Conservation (phyloP, 2,329 filamentous ascomycete genomes). For the Thermothelomyces thermophilus region DNA sequence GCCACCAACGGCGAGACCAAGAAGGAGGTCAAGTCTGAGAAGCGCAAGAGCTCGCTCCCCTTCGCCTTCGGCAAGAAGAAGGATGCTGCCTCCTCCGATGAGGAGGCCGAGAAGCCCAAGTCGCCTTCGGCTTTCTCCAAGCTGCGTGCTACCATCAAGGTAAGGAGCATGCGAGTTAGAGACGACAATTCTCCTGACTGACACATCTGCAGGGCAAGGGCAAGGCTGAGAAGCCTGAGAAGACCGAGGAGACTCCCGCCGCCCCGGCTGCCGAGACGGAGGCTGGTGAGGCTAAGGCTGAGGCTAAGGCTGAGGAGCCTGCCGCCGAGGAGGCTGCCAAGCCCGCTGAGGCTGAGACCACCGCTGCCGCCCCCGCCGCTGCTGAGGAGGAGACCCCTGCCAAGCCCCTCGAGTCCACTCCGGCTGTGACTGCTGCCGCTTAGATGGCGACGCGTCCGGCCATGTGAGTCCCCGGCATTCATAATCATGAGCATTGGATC, state of each 20-base stretch:
- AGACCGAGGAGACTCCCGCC: conserved; percentile 37
- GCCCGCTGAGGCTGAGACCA: conserved; percentile 28
- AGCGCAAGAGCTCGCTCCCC: conserved; percentile 71
- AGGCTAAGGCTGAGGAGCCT: conserved; percentile 21
- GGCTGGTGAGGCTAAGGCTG: conserved; percentile 18
- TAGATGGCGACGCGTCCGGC: conserved; percentile 31
- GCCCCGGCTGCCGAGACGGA: conserved; percentile 34
- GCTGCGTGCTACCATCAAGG: conserved; percentile 51
- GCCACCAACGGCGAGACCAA: conserved; percentile 49
- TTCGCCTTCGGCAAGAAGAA: conserved; percentile 80
- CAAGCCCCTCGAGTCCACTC: conserved; percentile 37
- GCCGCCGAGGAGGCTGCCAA: conserved; percentile 31
- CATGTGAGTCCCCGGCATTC: conserved; percentile 13
- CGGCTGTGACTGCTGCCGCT: conserved; percentile 46
- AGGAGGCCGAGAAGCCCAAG: conserved; percentile 55
- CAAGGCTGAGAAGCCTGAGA: conserved; percentile 30
- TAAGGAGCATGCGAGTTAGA: too few relatives aligned
- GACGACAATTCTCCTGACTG: too few relatives aligned
- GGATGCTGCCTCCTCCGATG: conserved; percentile 48
- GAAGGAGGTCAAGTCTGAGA: conserved; percentile 62
- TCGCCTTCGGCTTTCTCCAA: conserved; percentile 53
- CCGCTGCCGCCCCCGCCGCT: conserved; percentile 19
- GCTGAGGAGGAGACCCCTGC: conserved; percentile 29
- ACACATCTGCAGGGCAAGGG: conserved; percentile 27
- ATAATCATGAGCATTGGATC: conserved; percentile 21